phyloP scores from a whole-genome alignment of 2,329 filamentous ascomycete species.

The Cladosporium sp. region DNA sequence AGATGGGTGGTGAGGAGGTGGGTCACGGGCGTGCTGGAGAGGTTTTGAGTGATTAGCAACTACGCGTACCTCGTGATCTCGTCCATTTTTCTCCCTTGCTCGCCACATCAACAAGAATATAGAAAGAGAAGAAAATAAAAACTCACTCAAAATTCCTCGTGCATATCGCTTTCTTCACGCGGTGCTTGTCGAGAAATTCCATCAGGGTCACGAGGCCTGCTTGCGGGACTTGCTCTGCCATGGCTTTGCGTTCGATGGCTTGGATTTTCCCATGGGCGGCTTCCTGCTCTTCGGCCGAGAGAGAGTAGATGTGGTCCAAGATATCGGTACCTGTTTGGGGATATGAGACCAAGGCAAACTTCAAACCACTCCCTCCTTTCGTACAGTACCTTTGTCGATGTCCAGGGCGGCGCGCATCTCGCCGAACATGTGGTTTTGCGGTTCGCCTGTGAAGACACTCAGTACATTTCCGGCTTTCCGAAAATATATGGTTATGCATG shows the following conservation, averaged over 20 bases:
- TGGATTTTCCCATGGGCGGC: slow-evolving; percentile 70
- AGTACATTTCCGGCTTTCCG: no score
- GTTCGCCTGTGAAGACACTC: slow-evolving; percentile 55
- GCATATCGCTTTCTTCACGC: slow-evolving; percentile 77
- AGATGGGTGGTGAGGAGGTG: slow-evolving; percentile 75
- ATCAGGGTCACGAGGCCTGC: slow-evolving; percentile 75
- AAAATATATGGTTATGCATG: no score
- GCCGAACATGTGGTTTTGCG: slow-evolving; percentile 92
- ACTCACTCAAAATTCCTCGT: slow-evolving; percentile 83
- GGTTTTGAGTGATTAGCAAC: no score
- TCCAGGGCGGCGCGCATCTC: slow-evolving; percentile 74
- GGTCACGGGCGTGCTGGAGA: slow-evolving; percentile 57
- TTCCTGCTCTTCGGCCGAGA: slow-evolving; percentile 55
- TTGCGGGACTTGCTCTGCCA: slow-evolving; percentile 75
- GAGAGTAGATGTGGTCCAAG: slow-evolving; percentile 75
- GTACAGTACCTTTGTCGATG: slow-evolving; percentile 63
- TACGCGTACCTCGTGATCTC: no score
- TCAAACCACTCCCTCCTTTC: no score
- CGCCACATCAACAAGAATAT: no score
- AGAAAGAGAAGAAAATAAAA: background rate
- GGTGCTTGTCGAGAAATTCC: slow-evolving; percentile 67
- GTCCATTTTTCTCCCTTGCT: no score
- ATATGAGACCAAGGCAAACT: no score
- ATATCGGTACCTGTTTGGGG: no score
- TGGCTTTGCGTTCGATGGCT: slow-evolving; percentile 73